Base-by-base conservation (phyloP, 2,329 filamentous ascomycete genomes). In the Tolypocladium tropicale region DNA sequence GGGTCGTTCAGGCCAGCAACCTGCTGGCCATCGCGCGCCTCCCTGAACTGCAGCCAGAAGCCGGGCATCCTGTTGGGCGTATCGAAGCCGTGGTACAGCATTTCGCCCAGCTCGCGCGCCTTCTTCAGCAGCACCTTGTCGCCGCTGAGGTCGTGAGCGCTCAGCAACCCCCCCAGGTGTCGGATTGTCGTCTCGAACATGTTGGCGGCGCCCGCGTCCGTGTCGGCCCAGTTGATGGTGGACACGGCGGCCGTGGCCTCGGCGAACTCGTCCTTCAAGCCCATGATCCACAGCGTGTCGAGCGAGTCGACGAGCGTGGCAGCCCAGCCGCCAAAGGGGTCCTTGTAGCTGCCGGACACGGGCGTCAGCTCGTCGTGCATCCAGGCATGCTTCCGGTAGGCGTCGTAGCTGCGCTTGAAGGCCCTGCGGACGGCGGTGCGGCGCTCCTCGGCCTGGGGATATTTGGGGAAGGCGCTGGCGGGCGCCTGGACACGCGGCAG, bases 201-300 rank as follows among this genome's bases (percentile, higher is more conserved):
- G 56, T 73, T 81, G 49, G 81, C 74, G 14, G 76, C 74, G 3
- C 67, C 65, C 1, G 65, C 65, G 1, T 59, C 61, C 0, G 76
- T 78, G 0, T 72, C 73, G 0, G 74, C 78, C 69, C 81, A 85
- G 63, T 83, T 76, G 48, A 85, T 62, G 6, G 70, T 64, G 16
- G 69, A 70, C 6, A 78, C 73, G 2, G 78, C 80, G 32, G 70
- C 68, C 2, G 78, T 74, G 6, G 83, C 82, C 21, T 76, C 67
- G 50, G 74, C 70, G 60, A 84, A 85, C 23, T 86, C 83, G 2
- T 78, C 71, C 34, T 76, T 69, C 25, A 85, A 65, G 12, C 69
- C 81, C 82, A 86, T 84, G 52, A 86, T 85, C 75, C 78, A 80
- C 2, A 86, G 74, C 0, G 82, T 83, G 57, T 85, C 82, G 48